Base-by-base conservation (phyloP, 176 grass and related monocot species). In the Triticum monococcum region DNA sequence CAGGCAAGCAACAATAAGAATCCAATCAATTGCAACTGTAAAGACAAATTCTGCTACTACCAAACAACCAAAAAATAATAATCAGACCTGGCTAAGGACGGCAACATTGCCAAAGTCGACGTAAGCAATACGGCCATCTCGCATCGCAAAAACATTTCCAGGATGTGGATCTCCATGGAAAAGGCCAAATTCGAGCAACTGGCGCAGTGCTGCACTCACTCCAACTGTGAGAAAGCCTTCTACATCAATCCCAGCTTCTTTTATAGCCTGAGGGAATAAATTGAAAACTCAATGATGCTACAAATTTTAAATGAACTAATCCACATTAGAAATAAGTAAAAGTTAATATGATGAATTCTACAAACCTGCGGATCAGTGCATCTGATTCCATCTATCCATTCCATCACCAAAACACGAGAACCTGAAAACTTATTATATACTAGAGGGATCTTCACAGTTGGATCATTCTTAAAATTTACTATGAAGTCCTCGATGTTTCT, bases 141-240 rank as follows among this genome's bases (percentile, higher is more conserved):
- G 91, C 97, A 98, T 96, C 1, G 97, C 97, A 94, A 98, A 96
- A 78, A 98, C 85, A 90, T 98, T 98, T 94, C 97, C 97, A 91
- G 94, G 97, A 88, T 98, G 97, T 31, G 97, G 97, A 84, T 98
- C 97, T 36, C 97, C 97, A 88, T 98, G 97, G 89, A 98, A 98
- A 71, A 98, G 91, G 28, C 97, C 97, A 86, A 98, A 98, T 88
- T 98, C 97, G 24, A 98, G 86, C 38, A 98, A 89, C 60, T 98
- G 97, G 40, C 97, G 88, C 68, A 98, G 57, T 57, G 97, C 97
- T 72, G 97, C 97, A 85, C 97, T 98, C n/a, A 98, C 97, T 73
- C 97, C 97, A 72, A 98, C 79, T 41, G 94, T 98, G 73, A 98
- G 80, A 91, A 98, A 98, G 23, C 97, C 97, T 82, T 96, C 91